Evolutionary conservation across 2,329 filamentous ascomycete species (phyloP).

Genomic region (Penicillium sp.): DNA sequence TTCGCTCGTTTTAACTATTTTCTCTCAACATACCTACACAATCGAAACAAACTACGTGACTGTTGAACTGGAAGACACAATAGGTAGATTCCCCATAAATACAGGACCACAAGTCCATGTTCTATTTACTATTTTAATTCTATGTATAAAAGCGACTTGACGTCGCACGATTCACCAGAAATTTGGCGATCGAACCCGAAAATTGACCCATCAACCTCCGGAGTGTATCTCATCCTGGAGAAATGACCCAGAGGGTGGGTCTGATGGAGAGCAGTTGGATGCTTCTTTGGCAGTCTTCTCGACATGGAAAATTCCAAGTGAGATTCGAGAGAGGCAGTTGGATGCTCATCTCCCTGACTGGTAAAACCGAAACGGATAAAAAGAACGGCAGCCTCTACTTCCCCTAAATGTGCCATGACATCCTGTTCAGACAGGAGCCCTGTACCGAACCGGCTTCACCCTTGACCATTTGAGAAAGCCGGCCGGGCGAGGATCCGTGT

Average conservation of each 20-base stretch:
- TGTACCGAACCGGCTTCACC: background rate
- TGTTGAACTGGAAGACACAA: too few relatives aligned
- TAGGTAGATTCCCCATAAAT: too few relatives aligned
- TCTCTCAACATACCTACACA: too few relatives aligned
- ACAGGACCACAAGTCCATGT: background rate
- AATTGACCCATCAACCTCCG: conserved; percentile 30
- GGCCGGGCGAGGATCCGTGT: conserved; percentile 14
- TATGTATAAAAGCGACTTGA: conserved; percentile 11
- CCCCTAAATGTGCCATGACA: conserved; percentile 28
- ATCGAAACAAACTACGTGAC: too few relatives aligned
- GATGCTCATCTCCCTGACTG: conserved; percentile 47
- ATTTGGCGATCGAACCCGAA: conserved; percentile 11
- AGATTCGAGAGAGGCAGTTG: conserved; percentile 46
- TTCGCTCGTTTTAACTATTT: too few relatives aligned
- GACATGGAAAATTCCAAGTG: conserved; percentile 24
- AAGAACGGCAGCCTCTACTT: conserved; percentile 41
- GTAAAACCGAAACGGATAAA: conserved; percentile 39
- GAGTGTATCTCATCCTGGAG: conserved; percentile 11
- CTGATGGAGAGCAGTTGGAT: conserved; percentile 50
- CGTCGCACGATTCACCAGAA: conserved; percentile 12
- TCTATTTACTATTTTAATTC: conserved; percentile 3
- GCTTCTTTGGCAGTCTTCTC: conserved; percentile 47
- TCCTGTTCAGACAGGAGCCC: conserved; percentile 9
- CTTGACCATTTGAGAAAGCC: background rate
- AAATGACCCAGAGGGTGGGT: conserved; percentile 33